These are phyloP conservation scores for Chaetomium globosum DNA, from an alignment of 2,329 filamentous ascomycete species.

Conservation along the genomic window DNA sequence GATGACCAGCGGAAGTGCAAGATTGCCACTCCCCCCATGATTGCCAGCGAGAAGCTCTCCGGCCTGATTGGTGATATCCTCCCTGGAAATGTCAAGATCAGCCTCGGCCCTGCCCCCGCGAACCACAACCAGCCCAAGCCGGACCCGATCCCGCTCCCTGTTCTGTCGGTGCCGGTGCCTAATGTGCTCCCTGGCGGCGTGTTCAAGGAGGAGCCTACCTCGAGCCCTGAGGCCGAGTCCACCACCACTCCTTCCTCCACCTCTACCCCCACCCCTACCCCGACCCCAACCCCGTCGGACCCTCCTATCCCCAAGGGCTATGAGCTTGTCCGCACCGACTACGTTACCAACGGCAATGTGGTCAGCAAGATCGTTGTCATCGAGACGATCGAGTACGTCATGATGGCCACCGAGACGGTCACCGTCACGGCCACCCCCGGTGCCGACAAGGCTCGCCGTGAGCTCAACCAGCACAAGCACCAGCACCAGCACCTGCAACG, in stretches of 20 bases:
- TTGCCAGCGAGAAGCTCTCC: slow-evolving; percentile 62
- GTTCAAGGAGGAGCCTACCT: slow-evolving; percentile 40
- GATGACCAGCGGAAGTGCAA: slow-evolving; percentile 60
- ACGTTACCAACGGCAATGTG: slow-evolving; percentile 52
- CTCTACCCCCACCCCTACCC: slow-evolving; percentile 36
- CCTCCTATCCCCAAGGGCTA: slow-evolving; percentile 43
- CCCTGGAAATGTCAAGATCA: slow-evolving; percentile 64
- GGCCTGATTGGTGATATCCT: slow-evolving; percentile 58
- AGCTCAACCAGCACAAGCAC: slow-evolving; percentile 45
- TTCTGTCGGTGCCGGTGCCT: slow-evolving; percentile 38
- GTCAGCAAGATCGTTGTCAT: slow-evolving; percentile 62
- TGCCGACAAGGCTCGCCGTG: slow-evolving; percentile 40
- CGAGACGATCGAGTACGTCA: slow-evolving; percentile 58
- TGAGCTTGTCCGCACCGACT: slow-evolving; percentile 55
- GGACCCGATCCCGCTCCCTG: slow-evolving; percentile 39
- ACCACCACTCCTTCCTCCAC: slow-evolving; percentile 33
- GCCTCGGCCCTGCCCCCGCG: slow-evolving; percentile 40
- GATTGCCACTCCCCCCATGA: slow-evolving; percentile 56
- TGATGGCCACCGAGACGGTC: slow-evolving; percentile 49
- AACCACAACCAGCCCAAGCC: slow-evolving; percentile 27
- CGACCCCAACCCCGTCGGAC: slow-evolving; percentile 38
- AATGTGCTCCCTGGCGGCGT: slow-evolving; percentile 48
- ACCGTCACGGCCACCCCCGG: slow-evolving; percentile 41
- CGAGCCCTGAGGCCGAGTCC: slow-evolving; percentile 22
- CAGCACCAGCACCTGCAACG: slow-evolving; percentile 41